Conservation (phyloP, 2,329 filamentous ascomycete genomes). For the Ceratocystis diversiconidia region DNA sequence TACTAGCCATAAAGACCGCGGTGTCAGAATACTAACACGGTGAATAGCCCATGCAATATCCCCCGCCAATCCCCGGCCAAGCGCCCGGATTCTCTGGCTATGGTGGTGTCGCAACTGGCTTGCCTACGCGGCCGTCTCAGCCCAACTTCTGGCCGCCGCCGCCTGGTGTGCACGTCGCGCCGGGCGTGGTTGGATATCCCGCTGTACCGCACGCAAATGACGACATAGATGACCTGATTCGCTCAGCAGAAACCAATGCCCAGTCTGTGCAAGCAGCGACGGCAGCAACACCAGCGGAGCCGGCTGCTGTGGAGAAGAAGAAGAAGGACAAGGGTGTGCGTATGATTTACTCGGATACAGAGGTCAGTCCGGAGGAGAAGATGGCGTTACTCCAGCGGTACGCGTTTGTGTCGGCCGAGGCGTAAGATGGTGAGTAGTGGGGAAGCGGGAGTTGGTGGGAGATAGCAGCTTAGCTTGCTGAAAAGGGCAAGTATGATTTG, state of each 20-base stretch:
- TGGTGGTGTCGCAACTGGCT: slow-evolving; percentile 26
- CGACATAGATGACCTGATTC: slow-evolving; percentile 51
- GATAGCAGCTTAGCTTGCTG: background rate
- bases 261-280: slow-evolving; percentile 26
- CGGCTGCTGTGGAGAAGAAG: slow-evolving; percentile 42
- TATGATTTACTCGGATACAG: slow-evolving; percentile 71
- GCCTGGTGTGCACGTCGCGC: slow-evolving; percentile 11
- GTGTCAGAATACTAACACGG: slow-evolving; percentile 10
- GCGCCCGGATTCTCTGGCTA: slow-evolving; percentile 16
- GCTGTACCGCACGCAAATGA: slow-evolving; percentile 30
- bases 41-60: slow-evolving; percentile 14
- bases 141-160: slow-evolving; percentile 12
- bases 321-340: slow-evolving; percentile 51
- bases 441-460: background rate
- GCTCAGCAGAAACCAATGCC: slow-evolving; percentile 49
- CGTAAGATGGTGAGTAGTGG: background rate
- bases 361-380: slow-evolving; percentile 74
- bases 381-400: slow-evolving; percentile 70
- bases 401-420: slow-evolving; percentile 36
- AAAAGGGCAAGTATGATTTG: slow-evolving; percentile 6
- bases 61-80: slow-evolving; percentile 22
- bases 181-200: slow-evolving; percentile 24
- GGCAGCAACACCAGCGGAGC: slow-evolving; percentile 18
- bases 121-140: slow-evolving; percentile 31
- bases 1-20: background rate